Evolutionary conservation across 306 rosid genomes (phyloP).

Genomic region (Glycine soja): DNA sequence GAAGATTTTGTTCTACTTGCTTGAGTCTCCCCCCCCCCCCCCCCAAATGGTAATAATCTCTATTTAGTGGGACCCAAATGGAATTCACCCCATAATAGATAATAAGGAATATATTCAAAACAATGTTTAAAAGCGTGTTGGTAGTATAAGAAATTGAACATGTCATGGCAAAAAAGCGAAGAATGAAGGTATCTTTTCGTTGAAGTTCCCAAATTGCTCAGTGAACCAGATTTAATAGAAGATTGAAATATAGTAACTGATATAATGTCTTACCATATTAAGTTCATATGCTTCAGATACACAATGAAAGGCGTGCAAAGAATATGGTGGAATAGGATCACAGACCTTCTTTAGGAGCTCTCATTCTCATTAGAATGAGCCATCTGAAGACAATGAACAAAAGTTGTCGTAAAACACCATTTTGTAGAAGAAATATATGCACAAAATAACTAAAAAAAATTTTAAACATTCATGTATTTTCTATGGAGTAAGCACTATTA

Average conservation of each 20-base stretch:
- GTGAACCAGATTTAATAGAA: conserved; percentile 24
- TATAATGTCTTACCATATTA: conserved; percentile 57
- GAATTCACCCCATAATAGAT: not conserved
- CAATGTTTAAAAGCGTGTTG: not conserved
- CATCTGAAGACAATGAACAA: conserved; percentile 62
- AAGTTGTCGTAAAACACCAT: conserved; percentile 38
- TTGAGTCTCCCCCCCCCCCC: too few relatives aligned
- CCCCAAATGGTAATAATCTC: too few relatives aligned
- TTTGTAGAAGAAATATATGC: conserved; percentile 18
- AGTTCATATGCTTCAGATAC: conserved; percentile 75
- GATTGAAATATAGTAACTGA: not conserved
- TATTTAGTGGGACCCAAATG: not conserved
- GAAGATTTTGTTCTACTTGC: conserved; percentile 32
- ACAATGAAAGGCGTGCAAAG: conserved; percentile 87
- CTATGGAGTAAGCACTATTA: too few relatives aligned
- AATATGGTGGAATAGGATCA: conserved; percentile 91
- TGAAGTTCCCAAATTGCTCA: too few relatives aligned
- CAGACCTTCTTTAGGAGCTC: conserved; percentile 79
- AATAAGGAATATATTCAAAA: not conserved
- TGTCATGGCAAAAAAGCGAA: too few relatives aligned
- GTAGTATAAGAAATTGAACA: too few relatives aligned
- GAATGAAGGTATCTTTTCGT: too few relatives aligned
- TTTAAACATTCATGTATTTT: conserved; percentile 26
- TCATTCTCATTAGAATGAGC: conserved; percentile 97
- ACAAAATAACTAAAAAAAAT: not conserved